Conservation (phyloP, 441 rosid species). For the Sinapis alba region DNA sequence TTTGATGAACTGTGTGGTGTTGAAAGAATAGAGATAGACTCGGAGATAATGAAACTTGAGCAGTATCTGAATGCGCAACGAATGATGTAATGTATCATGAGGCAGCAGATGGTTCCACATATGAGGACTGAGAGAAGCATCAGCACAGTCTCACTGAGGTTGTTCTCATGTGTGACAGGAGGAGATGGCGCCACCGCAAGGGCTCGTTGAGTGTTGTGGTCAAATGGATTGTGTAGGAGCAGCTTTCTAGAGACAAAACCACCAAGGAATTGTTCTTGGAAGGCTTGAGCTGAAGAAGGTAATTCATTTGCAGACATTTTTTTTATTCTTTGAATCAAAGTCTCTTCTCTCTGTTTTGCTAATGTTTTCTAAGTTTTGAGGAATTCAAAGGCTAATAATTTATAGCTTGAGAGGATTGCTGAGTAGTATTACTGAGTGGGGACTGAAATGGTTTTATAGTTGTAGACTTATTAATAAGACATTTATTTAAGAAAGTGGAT, state of each 20-base stretch:
- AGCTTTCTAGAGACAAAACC: slow-evolving; percentile 20
- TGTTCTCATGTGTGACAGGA: no score
- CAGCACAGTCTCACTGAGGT: no score
- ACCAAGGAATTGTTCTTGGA: neutral
- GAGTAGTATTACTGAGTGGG: slow-evolving; percentile 19
- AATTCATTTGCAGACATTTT: slow-evolving; percentile 12
- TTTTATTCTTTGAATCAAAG: neutral
- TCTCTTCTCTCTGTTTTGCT: slow-evolving; percentile 7
- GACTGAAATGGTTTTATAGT: slow-evolving; percentile 1
- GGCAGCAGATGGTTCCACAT: no score
- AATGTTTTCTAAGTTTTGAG: neutral
- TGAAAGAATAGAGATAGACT: no score
- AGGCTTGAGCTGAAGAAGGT: slow-evolving; percentile 27
- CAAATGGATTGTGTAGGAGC: no score
- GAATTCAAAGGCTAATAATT: neutral
- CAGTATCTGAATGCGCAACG: no score
- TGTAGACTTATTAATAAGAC: neutral
- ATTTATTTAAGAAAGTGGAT: neutral
- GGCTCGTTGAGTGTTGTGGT: no score
- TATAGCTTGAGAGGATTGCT: slow-evolving; percentile 25
- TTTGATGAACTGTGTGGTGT: no score
- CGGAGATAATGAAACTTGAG: no score
- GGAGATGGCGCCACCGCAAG: no score
- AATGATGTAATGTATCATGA: no score
- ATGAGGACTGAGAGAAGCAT: no score